Percentiles rank a stretch among this genome's conserved stretches.
Conservation (phyloP, 352 stramenopile species). For the Phytopythium aichiense region DNA sequence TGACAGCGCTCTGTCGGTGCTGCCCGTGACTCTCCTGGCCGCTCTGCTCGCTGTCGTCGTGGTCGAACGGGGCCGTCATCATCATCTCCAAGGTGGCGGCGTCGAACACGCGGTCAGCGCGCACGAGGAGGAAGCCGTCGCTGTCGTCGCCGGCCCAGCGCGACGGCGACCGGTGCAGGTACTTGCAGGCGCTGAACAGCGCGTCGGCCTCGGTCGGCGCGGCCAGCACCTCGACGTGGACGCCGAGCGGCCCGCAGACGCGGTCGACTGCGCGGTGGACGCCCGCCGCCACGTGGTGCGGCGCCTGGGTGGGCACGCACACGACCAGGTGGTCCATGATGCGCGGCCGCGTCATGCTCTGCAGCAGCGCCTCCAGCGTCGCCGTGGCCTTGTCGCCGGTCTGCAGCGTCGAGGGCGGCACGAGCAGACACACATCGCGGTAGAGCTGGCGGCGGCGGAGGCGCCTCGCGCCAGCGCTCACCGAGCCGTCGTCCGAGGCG, state of each 20-base stretch:
- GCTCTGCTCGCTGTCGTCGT: not conserved
- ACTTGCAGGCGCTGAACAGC: slow-evolving; percentile 2
- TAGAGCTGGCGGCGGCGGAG: slow-evolving; percentile 3
- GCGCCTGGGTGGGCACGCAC: slow-evolving; percentile 1
- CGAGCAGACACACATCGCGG: slow-evolving; percentile 15
- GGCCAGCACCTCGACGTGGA: slow-evolving; percentile 12
- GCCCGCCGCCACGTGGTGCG: not conserved
- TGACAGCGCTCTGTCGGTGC: not conserved
- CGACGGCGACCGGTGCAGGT: not conserved
- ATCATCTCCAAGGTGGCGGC: slow-evolving; percentile 25
- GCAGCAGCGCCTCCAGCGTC: slow-evolving; percentile 11
- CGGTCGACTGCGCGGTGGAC: slow-evolving; percentile 2
- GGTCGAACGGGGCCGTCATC: slow-evolving; percentile 1
- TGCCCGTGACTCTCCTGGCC: not conserved
- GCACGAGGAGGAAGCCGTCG: slow-evolving; percentile 14
- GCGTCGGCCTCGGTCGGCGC: not conserved
- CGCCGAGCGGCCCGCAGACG: slow-evolving; percentile 4
- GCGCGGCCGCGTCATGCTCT: slow-evolving; percentile 11
- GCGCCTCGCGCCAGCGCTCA: not conserved
- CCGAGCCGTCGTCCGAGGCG: not conserved
- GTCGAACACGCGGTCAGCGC: slow-evolving; percentile 16
- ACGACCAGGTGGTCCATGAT: slow-evolving; percentile 18
- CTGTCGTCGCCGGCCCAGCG: slow-evolving; percentile 1
- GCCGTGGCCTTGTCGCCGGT: not conserved
- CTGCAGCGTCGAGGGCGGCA: not conserved